Evolutionary conservation across 139 green algal genomes (phyloP).

Genomic region (Eudorina sp.): DNA sequence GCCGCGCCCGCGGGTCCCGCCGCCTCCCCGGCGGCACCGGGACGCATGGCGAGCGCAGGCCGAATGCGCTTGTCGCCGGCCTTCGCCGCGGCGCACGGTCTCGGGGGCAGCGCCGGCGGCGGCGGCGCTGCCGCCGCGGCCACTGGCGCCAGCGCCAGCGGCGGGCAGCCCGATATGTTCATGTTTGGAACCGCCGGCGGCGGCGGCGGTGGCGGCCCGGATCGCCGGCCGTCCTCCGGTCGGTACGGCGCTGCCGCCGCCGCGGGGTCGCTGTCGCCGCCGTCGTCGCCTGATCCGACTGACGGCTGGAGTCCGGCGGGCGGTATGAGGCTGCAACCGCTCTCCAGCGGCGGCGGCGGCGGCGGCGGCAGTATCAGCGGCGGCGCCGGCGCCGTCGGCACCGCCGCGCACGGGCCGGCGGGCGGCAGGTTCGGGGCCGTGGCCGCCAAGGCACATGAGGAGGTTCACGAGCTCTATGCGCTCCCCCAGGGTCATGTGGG

Average conservation of each 20-base stretch:
- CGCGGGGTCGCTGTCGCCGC: background rate
- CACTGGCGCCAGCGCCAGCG: background rate
- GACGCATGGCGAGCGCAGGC: background rate
- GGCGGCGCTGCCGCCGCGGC: background rate
- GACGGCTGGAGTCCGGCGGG: background rate
- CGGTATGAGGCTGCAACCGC: background rate
- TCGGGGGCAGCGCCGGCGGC: background rate
- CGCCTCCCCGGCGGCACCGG: background rate
- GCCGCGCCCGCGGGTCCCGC: background rate
- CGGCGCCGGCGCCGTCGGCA: background rate
- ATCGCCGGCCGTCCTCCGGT: background rate
- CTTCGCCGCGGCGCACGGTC: constrained; percentile 19
- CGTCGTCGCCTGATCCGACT: background rate
- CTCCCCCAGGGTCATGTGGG: background rate
- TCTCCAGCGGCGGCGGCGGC: background rate
- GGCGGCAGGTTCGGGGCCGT: background rate
- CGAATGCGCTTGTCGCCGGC: constrained; percentile 14
- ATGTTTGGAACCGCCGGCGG: background rate
- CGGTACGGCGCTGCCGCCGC: background rate
- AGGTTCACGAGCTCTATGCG: background rate
- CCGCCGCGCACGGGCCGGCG: background rate
- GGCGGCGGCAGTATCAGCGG: background rate
- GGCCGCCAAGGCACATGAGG: background rate
- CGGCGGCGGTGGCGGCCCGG: background rate
- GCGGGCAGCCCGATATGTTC: background rate